Evolutionary conservation across 2,329 filamentous ascomycete species (phyloP).

Genomic region (Thermochaetoides dissita): DNA sequence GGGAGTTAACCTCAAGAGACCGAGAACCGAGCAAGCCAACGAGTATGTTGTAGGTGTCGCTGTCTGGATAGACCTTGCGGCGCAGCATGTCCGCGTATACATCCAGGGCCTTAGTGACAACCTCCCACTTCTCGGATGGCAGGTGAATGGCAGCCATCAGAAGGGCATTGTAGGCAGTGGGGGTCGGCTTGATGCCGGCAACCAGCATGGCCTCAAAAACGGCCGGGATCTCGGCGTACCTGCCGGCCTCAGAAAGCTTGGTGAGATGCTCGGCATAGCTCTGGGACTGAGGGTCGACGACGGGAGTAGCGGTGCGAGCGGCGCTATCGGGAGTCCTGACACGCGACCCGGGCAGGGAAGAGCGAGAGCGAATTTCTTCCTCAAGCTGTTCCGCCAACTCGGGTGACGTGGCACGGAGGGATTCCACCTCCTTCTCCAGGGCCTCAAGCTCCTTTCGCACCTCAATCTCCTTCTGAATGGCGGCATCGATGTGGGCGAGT

Average conservation of each 20-base stretch:
- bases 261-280: conserved; percentile 68
- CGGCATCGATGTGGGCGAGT: conserved; percentile 72
- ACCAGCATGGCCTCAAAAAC: conserved; percentile 84
- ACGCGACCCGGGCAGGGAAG: conserved; percentile 29
- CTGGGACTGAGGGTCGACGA: conserved; percentile 48
- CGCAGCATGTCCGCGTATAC: conserved; percentile 95
- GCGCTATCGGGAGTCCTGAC: conserved; percentile 30
- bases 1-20: conserved; percentile 61
- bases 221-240: conserved; percentile 76
- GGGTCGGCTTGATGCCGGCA: conserved; percentile 65
- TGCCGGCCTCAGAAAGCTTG: conserved; percentile 54
- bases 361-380: conserved; percentile 25
- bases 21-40: conserved; percentile 70
- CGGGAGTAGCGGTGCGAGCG: conserved; percentile 45
- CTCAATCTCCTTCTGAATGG: conserved; percentile 65
- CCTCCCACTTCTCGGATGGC: conserved; percentile 63
- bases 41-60: conserved; percentile 75
- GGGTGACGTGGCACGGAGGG: conserved; percentile 22
- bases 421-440: conserved; percentile 30
- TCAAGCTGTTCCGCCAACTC: conserved; percentile 19
- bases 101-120: conserved; percentile 81
- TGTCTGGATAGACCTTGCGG: conserved; percentile 67
- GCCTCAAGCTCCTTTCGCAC: conserved; percentile 32
- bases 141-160: conserved; percentile 73
- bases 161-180: conserved; percentile 83